Evolutionary conservation across 371 early-diverging fungal genomes (phyloP), one percentile per base, ranked within the genome.

Genomic region (Syncephalis plumigaleata): DNA sequence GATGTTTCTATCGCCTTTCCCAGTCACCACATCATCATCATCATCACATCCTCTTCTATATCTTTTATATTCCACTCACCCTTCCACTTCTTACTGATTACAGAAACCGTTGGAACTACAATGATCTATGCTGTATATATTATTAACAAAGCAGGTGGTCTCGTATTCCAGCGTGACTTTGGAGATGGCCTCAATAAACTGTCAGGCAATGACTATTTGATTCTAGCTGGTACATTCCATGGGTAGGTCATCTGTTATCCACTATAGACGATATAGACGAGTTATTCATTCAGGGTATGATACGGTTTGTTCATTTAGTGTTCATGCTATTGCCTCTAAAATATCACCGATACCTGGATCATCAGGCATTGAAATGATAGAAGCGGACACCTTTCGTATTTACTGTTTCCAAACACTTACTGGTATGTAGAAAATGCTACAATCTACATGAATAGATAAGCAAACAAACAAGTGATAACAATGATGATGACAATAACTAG

Each of bases 91-190:
- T 11, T 7, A 4, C 31, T 31, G 7, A 31, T 11, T 31, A 31
- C 31, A 7, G 11, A 4, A 11, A 7, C 31, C 7, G 11, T 31
- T 31, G 31, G 22, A 45, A 17, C 37, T 24, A 52, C 20, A 27
- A 91, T 91, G 90, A 82, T 93, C 42, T 84, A 81, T 56, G 81
- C 90, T 7, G 59, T 95, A 22, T 91, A 82, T 60, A 89, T 96
- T 61, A 89, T 96, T 61, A 93, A 91, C 71, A 91, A 93, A 55
- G 88, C 95, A 5, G 96, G 98, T 31, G 93, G 96, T 49, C 77
- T 95, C 37, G 83, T 91, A 36, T 95, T 91, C 63, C 81, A 88
- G 59, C 81, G 77, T 57, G 91, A 92, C 61, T 96, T 84, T 61
- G 70, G 73, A 9, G 75, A 77, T 22, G 79, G 87, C 7, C 68